These are phyloP conservation scores for Mimosa bimucronata DNA, from an alignment of 306 rosid species.

Conservation along the genomic window DNA sequence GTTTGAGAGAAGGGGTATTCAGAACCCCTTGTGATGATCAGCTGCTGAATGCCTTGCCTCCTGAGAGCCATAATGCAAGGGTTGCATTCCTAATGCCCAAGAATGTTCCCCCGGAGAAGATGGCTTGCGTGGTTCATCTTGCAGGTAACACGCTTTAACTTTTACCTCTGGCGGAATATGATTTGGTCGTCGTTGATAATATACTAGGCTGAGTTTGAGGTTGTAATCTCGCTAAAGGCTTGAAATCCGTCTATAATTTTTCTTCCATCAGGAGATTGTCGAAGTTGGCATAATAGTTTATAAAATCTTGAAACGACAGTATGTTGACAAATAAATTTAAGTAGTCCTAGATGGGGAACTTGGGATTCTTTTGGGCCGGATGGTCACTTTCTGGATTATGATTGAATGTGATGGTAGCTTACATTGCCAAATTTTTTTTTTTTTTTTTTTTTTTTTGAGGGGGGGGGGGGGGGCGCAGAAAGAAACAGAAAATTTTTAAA, in stretches of 20 bases:
- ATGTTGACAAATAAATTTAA: constrained; percentile 1
- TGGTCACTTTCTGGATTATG: neutral
- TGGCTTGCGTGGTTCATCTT: constrained; percentile 95
- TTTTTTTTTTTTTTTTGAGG: too few relatives aligned
- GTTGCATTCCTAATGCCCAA: constrained; percentile 89
- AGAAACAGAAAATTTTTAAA: too few relatives aligned
- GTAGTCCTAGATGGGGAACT: constrained; percentile 4
- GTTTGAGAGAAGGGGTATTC: constrained; percentile 84
- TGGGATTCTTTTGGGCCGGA: constrained; percentile 5
- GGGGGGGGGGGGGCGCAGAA: neutral
- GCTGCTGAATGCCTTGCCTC: constrained; percentile 81
- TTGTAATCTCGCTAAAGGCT: neutral
- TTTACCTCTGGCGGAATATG: neutral
- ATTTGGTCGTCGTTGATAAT: neutral
- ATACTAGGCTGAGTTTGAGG: neutral
- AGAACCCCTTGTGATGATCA: constrained; percentile 83
- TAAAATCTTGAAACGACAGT: constrained; percentile 13
- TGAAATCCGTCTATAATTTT: neutral
- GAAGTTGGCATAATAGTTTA: neutral
- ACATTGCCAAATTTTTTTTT: neutral
- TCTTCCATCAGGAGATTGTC: neutral
- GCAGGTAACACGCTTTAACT: constrained; percentile 63
- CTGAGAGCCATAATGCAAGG: constrained; percentile 88
- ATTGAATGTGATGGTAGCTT: neutral
- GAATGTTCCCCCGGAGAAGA: constrained; percentile 59